Conservation (phyloP, 768 basidiomycete genomes). For the Naganishia vishniacii region DNA sequence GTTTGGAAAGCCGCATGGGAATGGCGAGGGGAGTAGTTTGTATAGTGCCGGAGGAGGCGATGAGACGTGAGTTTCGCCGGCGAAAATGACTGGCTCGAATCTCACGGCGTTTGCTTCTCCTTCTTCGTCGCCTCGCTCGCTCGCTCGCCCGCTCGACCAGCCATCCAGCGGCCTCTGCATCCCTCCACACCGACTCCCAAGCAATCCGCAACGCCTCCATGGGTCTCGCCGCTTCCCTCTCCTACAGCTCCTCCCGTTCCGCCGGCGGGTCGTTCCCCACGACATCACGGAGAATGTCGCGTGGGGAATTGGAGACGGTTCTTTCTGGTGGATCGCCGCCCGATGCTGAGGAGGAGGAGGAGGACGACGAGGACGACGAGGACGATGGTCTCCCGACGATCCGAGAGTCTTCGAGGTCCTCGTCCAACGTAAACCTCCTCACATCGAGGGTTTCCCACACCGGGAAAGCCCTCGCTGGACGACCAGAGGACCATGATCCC, state of each 20-base stretch:
- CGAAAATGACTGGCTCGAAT: too few relatives aligned
- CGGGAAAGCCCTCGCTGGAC: conserved; percentile 8
- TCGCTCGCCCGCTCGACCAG: too few relatives aligned
- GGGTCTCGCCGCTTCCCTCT: conserved; percentile 27
- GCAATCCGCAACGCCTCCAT: conserved; percentile 39
- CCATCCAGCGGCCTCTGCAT: conserved; percentile 10
- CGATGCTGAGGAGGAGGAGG: neutral
- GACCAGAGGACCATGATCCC: neutral
- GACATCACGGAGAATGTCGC: too few relatives aligned
- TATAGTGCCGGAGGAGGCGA: conserved; percentile 1
- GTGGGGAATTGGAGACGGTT: too few relatives aligned
- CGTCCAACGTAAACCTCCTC: neutral
- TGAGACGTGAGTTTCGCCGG: too few relatives aligned
- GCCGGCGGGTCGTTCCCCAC: neutral
- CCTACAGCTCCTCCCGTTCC: conserved; percentile 7
- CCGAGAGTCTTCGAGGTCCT: neutral
- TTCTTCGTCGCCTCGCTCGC: too few relatives aligned
- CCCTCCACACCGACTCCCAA: conserved; percentile 27
- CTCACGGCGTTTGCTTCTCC: too few relatives aligned
- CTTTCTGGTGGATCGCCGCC: neutral
- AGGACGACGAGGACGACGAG: neutral
- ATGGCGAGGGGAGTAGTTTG: neutral
- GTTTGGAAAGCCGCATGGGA: conserved; percentile 16
- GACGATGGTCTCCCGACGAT: neutral
- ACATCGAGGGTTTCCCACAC: neutral